Conservation (phyloP, 2,329 filamentous ascomycete genomes). For the Fusarium musae region DNA sequence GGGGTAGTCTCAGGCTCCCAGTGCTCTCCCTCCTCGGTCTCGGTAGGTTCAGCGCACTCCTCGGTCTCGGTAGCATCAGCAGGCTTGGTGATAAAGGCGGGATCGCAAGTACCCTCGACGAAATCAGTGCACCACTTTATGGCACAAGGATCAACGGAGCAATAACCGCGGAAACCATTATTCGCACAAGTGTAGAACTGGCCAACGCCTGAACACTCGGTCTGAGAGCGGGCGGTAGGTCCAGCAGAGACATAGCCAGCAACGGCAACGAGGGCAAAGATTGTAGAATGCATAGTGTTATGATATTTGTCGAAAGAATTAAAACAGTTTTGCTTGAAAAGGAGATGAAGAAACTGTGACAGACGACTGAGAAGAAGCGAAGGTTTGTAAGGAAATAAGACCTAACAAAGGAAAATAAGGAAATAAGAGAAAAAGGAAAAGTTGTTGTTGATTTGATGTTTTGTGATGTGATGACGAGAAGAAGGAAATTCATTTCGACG, state of each 20-base stretch:
- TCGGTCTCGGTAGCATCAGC: not conserved
- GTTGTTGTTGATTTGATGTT: constrained; percentile 21
- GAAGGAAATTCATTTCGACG: not conserved
- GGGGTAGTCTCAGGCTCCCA: not conserved
- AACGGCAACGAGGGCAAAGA: constrained; percentile 26
- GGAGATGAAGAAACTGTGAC: constrained; percentile 1
- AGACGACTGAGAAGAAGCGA: constrained; percentile 29
- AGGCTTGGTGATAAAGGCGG: constrained; percentile 10
- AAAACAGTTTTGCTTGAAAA: constrained; percentile 11
- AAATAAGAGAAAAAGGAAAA: constrained; percentile 3
- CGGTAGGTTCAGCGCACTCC: not conserved
- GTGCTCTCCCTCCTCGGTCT: not conserved
- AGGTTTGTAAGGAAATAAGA: constrained; percentile 35
- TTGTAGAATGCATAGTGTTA: constrained; percentile 32
- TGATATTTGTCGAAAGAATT: constrained; percentile 2
- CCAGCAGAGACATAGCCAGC: constrained; percentile 14
- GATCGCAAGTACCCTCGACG: constrained; percentile 20
- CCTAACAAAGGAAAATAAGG: constrained; percentile 35
- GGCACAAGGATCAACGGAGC: constrained; percentile 21
- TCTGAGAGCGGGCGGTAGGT: constrained; percentile 8
- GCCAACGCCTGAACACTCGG: constrained; percentile 25
- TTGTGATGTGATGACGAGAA: constrained; percentile 35
- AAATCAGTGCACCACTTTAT: constrained; percentile 28
- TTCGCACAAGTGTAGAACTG: constrained; percentile 20
- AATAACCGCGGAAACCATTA: constrained; percentile 31